Base-by-base conservation (phyloP, 257 asterid species). In the Rhazya stricta region DNA sequence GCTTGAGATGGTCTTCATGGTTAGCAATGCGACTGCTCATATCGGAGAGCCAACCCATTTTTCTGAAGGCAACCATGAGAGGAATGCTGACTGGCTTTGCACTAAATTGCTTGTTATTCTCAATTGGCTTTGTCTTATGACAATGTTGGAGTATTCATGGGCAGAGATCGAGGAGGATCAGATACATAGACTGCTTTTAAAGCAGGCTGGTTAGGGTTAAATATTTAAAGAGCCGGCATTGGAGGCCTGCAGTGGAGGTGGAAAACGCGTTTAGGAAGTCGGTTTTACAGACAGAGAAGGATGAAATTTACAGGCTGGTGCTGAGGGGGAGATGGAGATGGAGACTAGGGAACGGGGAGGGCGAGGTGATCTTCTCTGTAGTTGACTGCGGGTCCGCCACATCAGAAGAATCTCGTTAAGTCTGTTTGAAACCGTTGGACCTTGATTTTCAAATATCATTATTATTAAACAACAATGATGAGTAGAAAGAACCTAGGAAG, bases 11-110 rank as follows among this genome's bases (percentile, higher is more conserved):
- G 50, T 76, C 68, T 1, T 75, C 78, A 32, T 46, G 57, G 27
- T 42, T 13, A 53, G 12, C 19, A 3, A 67, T 72, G n/a, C 77
- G 75, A 23, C 30, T 10, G 50, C 81, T 71, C 66, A 82, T 48
- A 75, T 84, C 93, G 67, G 84, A 84, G 72, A 83, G 78, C 93
- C 91, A 86, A 37, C 74, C 81, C 78, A 83, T 62, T 19, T 53
- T 76, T 80, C 75, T 80, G 56, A 85, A 77, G 29, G 84, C 89
- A 41, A 91, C 90, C 87, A 86, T 84, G 18, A 60, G 12, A 56
- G 15, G 5, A n/a, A 43, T 13, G 48, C 12, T 51, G 25, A 58
- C 27, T n/a, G 9, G 29, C 25, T 73, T n/a, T 54, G 34, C 53
- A 29, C 19, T 23, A 41, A 9, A n/a, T 29, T n/a, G 7, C 27